These are phyloP conservation scores for Epichloe gansuensis DNA, from an alignment of 2,329 filamentous ascomycete genomes.

Conservation along the genomic window DNA sequence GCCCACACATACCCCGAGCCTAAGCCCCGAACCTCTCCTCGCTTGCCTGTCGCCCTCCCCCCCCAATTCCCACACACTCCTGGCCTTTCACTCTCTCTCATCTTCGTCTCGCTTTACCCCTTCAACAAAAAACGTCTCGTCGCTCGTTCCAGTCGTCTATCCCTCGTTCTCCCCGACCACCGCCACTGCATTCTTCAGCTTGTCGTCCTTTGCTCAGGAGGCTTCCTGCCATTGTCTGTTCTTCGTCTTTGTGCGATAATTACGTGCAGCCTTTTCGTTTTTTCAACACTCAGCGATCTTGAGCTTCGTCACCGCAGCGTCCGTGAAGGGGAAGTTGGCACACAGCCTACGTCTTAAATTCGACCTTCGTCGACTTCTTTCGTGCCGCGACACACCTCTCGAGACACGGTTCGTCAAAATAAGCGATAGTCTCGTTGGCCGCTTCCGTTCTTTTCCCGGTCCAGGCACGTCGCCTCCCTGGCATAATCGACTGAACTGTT, in stretches of 20 bases:
- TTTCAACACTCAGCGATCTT: background rate
- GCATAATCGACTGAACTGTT: conserved; percentile 14
- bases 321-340: background rate
- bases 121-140: conserved; percentile 24
- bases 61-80: conserved; percentile 4
- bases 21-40: conserved; percentile 3
- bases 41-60: conserved; percentile 5
- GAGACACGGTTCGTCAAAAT: background rate
- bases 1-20: background rate
- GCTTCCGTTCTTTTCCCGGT: background rate
- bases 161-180: conserved; percentile 22
- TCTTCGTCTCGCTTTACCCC: conserved; percentile 18
- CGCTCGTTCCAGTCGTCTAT: conserved; percentile 25
- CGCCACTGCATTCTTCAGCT: conserved; percentile 14
- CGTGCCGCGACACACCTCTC: background rate
- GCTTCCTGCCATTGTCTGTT: background rate
- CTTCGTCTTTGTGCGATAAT: conserved; percentile 1
- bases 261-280: background rate
- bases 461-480: conserved; percentile 7
- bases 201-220: conserved; percentile 7
- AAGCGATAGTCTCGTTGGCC: background rate
- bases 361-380: background rate
- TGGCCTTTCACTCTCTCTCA: conserved; percentile 8
- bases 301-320: background rate
- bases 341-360: background rate